Base-by-base conservation (phyloP, 139 green algal genomes). In the Pseudopediastrum boryanum region DNA sequence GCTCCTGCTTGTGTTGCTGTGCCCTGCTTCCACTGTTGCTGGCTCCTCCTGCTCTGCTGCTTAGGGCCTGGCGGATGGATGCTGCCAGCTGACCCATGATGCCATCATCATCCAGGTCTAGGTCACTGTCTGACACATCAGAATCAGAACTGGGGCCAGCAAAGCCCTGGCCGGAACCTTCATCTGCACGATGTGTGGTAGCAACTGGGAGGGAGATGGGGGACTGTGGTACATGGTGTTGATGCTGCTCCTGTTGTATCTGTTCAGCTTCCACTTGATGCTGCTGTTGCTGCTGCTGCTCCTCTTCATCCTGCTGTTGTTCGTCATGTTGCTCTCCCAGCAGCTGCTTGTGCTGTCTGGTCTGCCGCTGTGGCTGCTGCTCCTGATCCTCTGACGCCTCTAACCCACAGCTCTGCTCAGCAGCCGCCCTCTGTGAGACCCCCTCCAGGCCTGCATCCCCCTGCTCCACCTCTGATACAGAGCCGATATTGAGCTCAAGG, bases 61-160 rank as follows among this genome's bases (percentile, higher is more conserved):
- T 23, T 2, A 82, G 10, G 16, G 64, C 76, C 4, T 64, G 58
- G 5, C 64, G 50, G 48, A 82, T 76, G 6, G 65, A 51, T 50
- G 76, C 76, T 50, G 76, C 76, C 19, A 82, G 65, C 39, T 44
- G 65, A n/a, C 76, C 36, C 36, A 82, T 51, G 39, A 76, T 61
- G 3, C 46, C 76, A 16, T 64, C 72, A 4, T 46, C 72, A 5
- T 70, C 72, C 19, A 62, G 29, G 27, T 71, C 72, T 9, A 4
- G 4, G 19, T 52, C 36, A 10, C 4, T 38, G 2, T 67, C 36
- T 29, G 5, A 12, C 59, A 41, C 27, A 39, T 31, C 59, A 4
- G 5, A 4, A 39, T 67, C 70, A n/a, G 23, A 12, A 0, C 2
- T n/a, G 61, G 33, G 29, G 54, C 61, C 29, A 21, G 61, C 61